Base-by-base conservation (phyloP, 192 early-diverging fungal species). In the Paraglomus brasilianum region DNA sequence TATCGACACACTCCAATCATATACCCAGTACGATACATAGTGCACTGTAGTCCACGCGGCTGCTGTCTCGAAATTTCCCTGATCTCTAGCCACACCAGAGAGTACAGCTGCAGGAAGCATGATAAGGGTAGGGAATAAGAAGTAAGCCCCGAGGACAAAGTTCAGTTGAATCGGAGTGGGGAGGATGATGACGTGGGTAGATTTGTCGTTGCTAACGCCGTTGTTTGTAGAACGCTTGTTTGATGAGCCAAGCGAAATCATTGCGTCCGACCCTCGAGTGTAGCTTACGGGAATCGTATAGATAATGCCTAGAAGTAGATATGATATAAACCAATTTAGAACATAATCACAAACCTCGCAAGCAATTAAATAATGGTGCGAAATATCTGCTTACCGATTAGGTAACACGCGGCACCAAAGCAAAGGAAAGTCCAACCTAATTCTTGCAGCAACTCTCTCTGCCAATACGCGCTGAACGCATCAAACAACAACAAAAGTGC, bases 221-320 rank as follows among this genome's bases (percentile, higher is more conserved):
- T 41, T 57, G 41, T 55, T 17, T 22, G 47, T 4, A 19, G 39
- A 19, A 39, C 17, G 47, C 44, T 44, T 49, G 7, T 13, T 42
- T 57, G 17, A 39, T 10, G 38, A 46, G 8, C 38, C 48, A 10
- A 69, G 8, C 1, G 42, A 55, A 24, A 55, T 24, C 24, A 55
- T 57, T 0, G 38, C 40, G 0, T 6, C 11, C 19, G 3, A 42
- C 19, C 53, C 51, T 24, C 30, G 10, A 1, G 67, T 46, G 21
- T 69, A 69, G 48, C 48, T 69, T 2, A 46, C 67, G 0, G 67
- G 67, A 46, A 69, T 69, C 7, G 67, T 69, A 46, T 69, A 69
- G 22, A 69, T 69, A 7, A 69, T 69, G n/a, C 66, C 66, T 66
- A n/a, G 17, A 50, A 8, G 39, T 53, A 43, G 24, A 41, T n/a